Percentiles rank a stretch among this genome's conserved stretches.
Evolutionary conservation across 495 filamentous ascomycete genomes (phyloP).

Genomic region (Talaromyces wortmannii): DNA sequence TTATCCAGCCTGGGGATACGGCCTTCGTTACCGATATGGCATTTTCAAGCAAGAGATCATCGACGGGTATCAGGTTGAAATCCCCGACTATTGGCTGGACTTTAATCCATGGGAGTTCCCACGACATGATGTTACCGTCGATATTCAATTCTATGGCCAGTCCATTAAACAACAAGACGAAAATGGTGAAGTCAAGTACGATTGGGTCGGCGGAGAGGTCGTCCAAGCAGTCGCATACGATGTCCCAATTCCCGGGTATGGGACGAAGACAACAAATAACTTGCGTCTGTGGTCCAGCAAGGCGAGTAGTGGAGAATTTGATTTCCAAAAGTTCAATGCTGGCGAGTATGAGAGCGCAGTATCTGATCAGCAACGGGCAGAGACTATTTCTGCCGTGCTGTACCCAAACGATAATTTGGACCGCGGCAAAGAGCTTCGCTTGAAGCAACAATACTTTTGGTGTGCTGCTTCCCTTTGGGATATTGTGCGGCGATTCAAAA

Average conservation of each 20-base stretch:
- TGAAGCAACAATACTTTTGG: constrained; percentile 99
- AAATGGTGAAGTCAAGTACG: constrained; percentile 60
- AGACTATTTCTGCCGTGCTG: constrained; percentile 95
- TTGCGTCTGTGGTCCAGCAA: constrained; percentile 95
- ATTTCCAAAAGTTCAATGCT: constrained; percentile 99
- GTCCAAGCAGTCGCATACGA: constrained; percentile 94
- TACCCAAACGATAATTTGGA: constrained; percentile 98
- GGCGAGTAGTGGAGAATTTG: constrained; percentile 92
- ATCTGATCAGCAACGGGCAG: constrained; percentile 88
- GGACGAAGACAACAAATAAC: constrained; percentile 90
- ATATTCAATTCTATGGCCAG: constrained; percentile 91
- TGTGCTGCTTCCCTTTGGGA: constrained; percentile 93
- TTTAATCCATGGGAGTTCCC: constrained; percentile 99
- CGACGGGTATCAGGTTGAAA: constrained; percentile 93
- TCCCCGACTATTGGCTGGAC: constrained; percentile 98
- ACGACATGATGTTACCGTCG: constrained; percentile 86
- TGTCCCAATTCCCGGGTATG: constrained; percentile 88
- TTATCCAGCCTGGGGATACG: constrained; percentile 96
- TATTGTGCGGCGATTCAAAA: constrained; percentile 97
- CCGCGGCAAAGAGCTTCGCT: constrained; percentile 88
- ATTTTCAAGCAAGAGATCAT: constrained; percentile 99
- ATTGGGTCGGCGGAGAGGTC: constrained; percentile 89
- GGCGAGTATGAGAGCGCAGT: constrained; percentile 98
- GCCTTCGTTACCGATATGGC: constrained; percentile 88
- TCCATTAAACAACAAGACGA: constrained; percentile 69